A percentile compares a stretch with the other conserved stretches of the same genome.
Evolutionary conservation across 1,284 basidiomycete species (phyloP).

Genomic region (Ceratobasidium sp.): DNA sequence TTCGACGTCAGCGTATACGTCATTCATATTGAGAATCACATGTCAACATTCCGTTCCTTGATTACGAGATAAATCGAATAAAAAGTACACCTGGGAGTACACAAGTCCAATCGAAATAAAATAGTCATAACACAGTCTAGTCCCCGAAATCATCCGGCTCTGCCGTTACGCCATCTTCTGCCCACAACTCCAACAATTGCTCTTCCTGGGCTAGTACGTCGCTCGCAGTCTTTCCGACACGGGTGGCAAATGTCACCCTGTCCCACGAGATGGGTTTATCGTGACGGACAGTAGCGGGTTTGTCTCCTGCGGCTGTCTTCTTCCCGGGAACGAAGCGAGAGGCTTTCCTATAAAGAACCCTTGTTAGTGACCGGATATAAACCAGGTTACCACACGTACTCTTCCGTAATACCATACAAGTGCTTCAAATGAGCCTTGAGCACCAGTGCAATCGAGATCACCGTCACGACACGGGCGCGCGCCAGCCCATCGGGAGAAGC

Average conservation of each 20-base stretch:
- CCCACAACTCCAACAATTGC: conserved; percentile 80
- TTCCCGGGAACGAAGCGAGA: conserved; percentile 82
- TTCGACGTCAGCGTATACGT: conserved; percentile 18
- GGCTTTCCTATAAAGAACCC: conserved; percentile 70
- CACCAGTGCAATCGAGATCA: conserved; percentile 80
- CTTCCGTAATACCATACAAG: conserved; percentile 83
- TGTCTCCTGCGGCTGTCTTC: conserved; percentile 85
- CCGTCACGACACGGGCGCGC: conserved; percentile 59
- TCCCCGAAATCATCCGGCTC: conserved; percentile 56
- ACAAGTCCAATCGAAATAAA: conserved; percentile 18
- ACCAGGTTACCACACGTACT: conserved; percentile 58
- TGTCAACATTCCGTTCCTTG: neutral
- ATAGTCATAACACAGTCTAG: conserved; percentile 2
- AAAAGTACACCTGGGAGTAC: conserved; percentile 5
- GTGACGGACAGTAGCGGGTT: conserved; percentile 68
- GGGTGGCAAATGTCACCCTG: conserved; percentile 67
- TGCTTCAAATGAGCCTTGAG: conserved; percentile 83
- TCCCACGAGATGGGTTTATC: conserved; percentile 72
- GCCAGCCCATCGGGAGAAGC: conserved; percentile 51
- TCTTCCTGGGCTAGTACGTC: conserved; percentile 65
- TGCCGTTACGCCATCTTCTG: conserved; percentile 74
- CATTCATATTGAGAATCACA: too few relatives aligned
- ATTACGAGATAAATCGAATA: neutral
- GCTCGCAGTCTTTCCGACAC: conserved; percentile 62
- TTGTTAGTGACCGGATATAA: conserved; percentile 24